These are phyloP conservation scores for Paraglomus occultum DNA, from an alignment of 192 early-diverging fungal species.

Conservation along the genomic window DNA sequence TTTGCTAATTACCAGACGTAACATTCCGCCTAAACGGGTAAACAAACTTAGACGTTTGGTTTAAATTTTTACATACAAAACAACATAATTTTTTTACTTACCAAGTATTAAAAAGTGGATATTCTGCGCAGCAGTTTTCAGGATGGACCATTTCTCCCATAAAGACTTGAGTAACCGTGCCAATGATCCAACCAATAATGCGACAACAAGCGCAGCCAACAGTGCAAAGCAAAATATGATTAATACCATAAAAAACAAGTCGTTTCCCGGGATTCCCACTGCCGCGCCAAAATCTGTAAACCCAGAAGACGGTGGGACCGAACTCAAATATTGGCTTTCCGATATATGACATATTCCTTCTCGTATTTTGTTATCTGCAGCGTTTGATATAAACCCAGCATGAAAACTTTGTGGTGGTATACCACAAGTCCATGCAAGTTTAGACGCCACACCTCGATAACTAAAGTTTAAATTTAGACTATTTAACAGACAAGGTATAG, in stretches of 20 bases:
- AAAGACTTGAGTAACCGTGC: not conserved
- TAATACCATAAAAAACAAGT: slow-evolving; percentile 10
- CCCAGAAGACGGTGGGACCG: not conserved
- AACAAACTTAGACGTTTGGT: not conserved
- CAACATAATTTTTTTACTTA: not conserved
- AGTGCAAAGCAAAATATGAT: not conserved
- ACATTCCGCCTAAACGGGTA: slow-evolving; percentile 12
- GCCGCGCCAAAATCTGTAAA: not conserved
- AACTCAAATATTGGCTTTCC: not conserved
- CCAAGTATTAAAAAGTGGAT: slow-evolving; percentile 6
- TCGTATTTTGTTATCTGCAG: slow-evolving; percentile 11
- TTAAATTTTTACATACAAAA: not conserved
- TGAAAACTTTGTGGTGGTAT: not conserved
- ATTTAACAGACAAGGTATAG: not conserved
- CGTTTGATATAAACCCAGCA: not conserved
- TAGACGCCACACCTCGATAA: slow-evolving; percentile 5
- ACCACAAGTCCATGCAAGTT: slow-evolving; percentile 12
- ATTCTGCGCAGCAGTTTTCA: slow-evolving; percentile 1
- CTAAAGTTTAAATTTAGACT: too few species aligned
- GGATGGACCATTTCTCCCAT: not conserved
- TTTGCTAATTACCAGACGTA: slow-evolving; percentile 15
- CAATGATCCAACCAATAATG: not conserved
- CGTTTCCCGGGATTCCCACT: not conserved
- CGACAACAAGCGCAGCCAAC: not conserved
- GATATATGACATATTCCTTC: not conserved